A percentile compares a stretch with the other conserved stretches of the same genome.
These are phyloP conservation scores for Chytriomyces confervae DNA, from an alignment of 192 early-diverging fungal species.

Conservation along the genomic window DNA sequence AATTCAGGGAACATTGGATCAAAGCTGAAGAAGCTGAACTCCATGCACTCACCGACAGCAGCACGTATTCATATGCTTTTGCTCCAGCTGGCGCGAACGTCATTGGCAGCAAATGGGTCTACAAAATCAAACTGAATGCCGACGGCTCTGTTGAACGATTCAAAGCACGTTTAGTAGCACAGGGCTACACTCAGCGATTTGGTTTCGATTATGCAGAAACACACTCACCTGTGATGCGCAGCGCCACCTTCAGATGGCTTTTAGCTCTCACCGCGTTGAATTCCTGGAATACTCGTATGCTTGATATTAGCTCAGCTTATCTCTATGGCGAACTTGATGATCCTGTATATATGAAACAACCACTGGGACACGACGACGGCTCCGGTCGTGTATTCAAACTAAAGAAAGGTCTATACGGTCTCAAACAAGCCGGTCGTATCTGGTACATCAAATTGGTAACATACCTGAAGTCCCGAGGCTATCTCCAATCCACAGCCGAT, in stretches of 20 bases:
- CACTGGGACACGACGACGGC: background rate
- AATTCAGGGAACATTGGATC: background rate
- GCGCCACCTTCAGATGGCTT: constrained; percentile 26
- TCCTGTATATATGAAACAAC: background rate
- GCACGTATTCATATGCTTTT: background rate
- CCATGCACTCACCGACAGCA: background rate
- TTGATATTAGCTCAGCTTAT: background rate
- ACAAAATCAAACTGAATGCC: constrained; percentile 21
- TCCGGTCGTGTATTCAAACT: background rate
- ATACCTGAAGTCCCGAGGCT: background rate
- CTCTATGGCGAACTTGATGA: background rate
- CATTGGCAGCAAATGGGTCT: constrained; percentile 29
- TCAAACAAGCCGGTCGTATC: background rate
- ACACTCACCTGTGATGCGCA: constrained; percentile 31
- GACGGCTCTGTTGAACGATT: background rate
- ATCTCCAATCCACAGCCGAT: background rate
- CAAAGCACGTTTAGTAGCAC: constrained; percentile 43
- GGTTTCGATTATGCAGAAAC: constrained; percentile 47
- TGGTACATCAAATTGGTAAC: constrained; percentile 2
- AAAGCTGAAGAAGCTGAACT: constrained; percentile 1
- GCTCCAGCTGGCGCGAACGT: background rate
- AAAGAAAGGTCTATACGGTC: background rate
- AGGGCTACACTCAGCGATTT: constrained; percentile 39
- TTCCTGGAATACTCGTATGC: background rate
- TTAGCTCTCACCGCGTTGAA: constrained; percentile 6